A percentile compares a stretch with the other conserved stretches of the same genome.
Evolutionary conservation across 2,329 filamentous ascomycete genomes (phyloP).

Genomic region (Mycosphaerella sp.): DNA sequence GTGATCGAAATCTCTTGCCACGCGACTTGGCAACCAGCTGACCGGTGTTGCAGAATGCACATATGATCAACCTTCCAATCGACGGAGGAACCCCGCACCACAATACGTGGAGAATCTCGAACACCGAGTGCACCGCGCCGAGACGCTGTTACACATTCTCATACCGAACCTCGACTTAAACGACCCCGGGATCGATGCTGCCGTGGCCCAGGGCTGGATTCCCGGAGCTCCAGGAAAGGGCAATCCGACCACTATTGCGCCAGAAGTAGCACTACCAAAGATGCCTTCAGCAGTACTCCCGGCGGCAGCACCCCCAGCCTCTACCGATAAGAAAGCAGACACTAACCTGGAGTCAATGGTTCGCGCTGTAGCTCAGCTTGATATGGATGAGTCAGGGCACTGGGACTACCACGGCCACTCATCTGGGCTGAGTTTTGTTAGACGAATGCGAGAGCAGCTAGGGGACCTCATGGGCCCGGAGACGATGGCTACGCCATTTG

Average conservation of each 20-base stretch:
- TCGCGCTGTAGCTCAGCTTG: constrained; percentile 80
- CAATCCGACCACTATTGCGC: constrained; percentile 17
- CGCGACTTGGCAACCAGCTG: background rate
- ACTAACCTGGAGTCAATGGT: constrained; percentile 89
- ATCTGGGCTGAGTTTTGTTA: constrained; percentile 82
- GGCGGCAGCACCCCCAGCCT: constrained; percentile 17
- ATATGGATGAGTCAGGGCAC: constrained; percentile 82
- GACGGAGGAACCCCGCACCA: constrained; percentile 80
- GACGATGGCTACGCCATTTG: constrained; percentile 52
- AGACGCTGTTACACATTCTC: constrained; percentile 69
- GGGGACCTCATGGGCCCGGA: constrained; percentile 66
- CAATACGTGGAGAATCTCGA: constrained; percentile 91
- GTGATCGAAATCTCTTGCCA: background rate
- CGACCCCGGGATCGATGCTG: constrained; percentile 74
- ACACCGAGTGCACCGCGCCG: constrained; percentile 72
- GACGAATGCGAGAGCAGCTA: constrained; percentile 81
- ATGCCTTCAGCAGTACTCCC: constrained; percentile 22
- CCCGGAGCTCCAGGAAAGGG: constrained; percentile 34
- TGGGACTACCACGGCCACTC: constrained; percentile 96
- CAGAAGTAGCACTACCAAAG: background rate
- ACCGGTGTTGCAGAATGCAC: constrained; percentile 64
- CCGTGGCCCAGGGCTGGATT: constrained; percentile 46
- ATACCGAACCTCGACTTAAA: constrained; percentile 79
- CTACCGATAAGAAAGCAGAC: constrained; percentile 45
- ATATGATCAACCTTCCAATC: constrained; percentile 90